Evolutionary conservation across 23 red algal genomes (phyloP), one percentile per base, ranked within the genome.

Genomic region (Gracilaria domingensis): DNA sequence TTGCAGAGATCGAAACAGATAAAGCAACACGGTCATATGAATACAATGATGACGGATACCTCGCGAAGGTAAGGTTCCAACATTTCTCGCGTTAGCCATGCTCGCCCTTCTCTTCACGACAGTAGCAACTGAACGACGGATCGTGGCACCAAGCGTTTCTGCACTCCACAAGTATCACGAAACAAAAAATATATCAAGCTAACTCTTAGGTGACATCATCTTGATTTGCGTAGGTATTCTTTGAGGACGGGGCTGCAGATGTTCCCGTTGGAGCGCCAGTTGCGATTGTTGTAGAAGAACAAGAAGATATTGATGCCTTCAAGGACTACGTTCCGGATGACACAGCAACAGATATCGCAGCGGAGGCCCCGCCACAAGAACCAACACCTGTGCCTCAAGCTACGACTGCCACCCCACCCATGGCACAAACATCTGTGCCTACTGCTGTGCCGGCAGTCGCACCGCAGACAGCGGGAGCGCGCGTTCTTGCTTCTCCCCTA

Each of bases 1-100:
- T 98, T 47, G 96, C 96, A 39, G 96, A 98, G 77, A 98, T 98
- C 55, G 96, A 98, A 84, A 98, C 96, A 13, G 96, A 98, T 48
- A 98, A 98, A 81, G 96, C 96, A 29, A 98, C 96, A 0, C 60
- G 94, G 77, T 93, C 92, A 79, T 94, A 93, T 79, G 93, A 95
- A 44, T 95, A 89, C n/a, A 91, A 95, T 87, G 97, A 98, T 66
- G 93, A 95, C 24, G 93, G 97, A 39, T 92, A 86, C 53, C 75
- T 98, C 74, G 97, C 97, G 49, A 98, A 90, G 89, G 92, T 98
- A 79, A 62, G 87, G 39, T 25, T 20, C 32, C 36, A 32, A 36
- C 29, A 8, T 62, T 69, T 34, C 16, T 69, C n/a, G 64, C 29
- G 5, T 29, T 69, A 69, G 16, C 38, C 32, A 69, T 37, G 1